Evolutionary conservation across 805 yeast species (phyloP).

Genomic region (Barnettozyma californica): DNA sequence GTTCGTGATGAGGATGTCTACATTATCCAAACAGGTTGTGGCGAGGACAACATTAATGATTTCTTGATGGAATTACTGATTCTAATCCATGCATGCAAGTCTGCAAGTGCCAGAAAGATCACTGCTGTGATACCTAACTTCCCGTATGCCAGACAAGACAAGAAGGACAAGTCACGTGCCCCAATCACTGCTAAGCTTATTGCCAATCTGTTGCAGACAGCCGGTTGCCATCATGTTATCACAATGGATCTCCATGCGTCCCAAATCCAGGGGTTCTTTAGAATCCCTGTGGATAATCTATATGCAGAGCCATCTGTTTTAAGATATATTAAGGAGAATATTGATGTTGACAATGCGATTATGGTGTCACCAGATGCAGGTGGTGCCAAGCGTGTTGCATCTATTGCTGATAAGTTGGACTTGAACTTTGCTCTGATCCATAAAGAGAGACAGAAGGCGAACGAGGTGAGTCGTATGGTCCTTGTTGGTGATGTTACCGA

Average conservation of each 20-base stretch:
- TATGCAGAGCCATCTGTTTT: conserved; percentile 93
- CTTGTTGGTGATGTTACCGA: conserved; percentile 89
- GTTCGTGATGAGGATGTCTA: conserved; percentile 89
- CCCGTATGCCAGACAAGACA: conserved; percentile 97
- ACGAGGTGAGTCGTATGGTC: conserved; percentile 93
- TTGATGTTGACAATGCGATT: conserved; percentile 54
- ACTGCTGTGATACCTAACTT: conserved; percentile 94
- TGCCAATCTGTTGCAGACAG: conserved; percentile 86
- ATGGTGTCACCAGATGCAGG: conserved; percentile 98
- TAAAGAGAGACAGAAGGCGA: conserved; percentile 92
- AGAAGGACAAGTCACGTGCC: conserved; percentile 92
- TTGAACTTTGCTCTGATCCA: conserved; percentile 93
- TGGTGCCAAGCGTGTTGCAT: conserved; percentile 96
- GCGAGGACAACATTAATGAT: conserved; percentile 71
- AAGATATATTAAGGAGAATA: conserved; percentile 67
- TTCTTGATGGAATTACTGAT: conserved; percentile 81
- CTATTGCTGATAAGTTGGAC: conserved; percentile 87
- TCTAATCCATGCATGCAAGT: conserved; percentile 88
- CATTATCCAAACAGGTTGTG: conserved; percentile 81
- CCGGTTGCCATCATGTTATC: conserved; percentile 93
- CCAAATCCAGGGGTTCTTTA: conserved; percentile 95
- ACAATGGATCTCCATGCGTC: conserved; percentile 97
- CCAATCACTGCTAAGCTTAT: conserved; percentile 93
- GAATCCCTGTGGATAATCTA: conserved; percentile 90
- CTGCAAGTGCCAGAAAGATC: conserved; percentile 92